Conservation (phyloP, 129 eudicot species). For the Tagetes patula region DNA sequence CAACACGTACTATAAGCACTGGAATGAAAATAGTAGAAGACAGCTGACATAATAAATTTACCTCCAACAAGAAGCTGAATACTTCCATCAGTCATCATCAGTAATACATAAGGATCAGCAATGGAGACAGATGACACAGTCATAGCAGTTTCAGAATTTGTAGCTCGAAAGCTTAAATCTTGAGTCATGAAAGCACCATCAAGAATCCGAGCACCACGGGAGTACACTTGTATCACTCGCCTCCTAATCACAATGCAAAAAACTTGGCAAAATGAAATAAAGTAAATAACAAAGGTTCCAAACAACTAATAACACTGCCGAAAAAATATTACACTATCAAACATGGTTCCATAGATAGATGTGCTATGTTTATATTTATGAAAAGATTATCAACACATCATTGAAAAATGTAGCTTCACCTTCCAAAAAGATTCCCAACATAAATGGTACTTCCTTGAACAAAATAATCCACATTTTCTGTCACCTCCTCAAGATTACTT, state of each 20-base stretch:
- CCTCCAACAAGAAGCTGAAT: constrained; percentile 99
- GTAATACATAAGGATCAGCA: constrained; percentile 92
- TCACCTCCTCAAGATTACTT: constrained; percentile 93
- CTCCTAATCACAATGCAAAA: constrained; percentile 53
- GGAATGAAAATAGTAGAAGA: neutral
- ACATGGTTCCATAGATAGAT: neutral
- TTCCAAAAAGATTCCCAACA: constrained; percentile 94
- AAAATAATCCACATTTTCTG: constrained; percentile 89
- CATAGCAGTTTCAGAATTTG: constrained; percentile 56
- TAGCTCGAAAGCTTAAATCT: constrained; percentile 62
- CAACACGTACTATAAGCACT: neutral
- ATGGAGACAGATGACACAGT: constrained; percentile 84
- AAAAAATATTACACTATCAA: neutral
- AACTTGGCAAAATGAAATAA: constrained; percentile 13
- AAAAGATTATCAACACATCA: neutral
- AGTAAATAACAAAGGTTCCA: constrained; percentile 13
- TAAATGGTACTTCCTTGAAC: constrained; percentile 96
- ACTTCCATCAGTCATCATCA: constrained; percentile 87
- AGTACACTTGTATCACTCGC: constrained; percentile 81
- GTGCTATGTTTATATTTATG: neutral
- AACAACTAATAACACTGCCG: neutral
- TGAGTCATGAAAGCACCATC: constrained; percentile 98
- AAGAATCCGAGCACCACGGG: constrained; percentile 91
- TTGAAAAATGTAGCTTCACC: constrained; percentile 40
- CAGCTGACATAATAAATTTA: constrained; percentile 29